Evolutionary conservation across 805 yeast species (phyloP), one percentile per base, ranked within the genome.

Genomic region (Nakazawaea sp.): DNA sequence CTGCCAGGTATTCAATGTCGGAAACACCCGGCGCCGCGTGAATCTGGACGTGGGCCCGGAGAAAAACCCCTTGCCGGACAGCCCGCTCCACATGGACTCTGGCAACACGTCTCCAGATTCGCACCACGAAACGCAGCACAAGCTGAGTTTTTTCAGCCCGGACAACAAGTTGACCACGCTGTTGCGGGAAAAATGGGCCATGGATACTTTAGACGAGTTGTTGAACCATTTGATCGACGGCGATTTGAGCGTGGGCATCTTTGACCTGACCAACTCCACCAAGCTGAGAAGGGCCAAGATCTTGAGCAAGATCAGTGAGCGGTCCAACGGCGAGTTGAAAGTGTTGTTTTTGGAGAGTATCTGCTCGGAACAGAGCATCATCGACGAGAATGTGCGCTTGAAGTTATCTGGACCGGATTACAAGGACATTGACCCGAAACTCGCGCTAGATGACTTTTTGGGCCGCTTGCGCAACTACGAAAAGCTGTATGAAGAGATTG

Each of bases 321-420:
- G 82, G 38, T 63, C 75, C 18, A 67, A 71, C 31, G 75, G 77
- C 2, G 75, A 72, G 45, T 61, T 90, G 40, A 88, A 87, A 53
- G 90, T 89, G 1, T 59, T 90, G 16, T 90, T 78, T 52, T 62
- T 90, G 20, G 98, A 90, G 53, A 82, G 94, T 46, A 75, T 88
- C 10, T 90, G 97, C 57, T 78, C 86, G 2, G 90, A 89, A 52
- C 76, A 77, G 11, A 67, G 68, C 4, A 75, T 90, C 33, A 79
- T 90, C 30, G 95, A 88, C 51, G 74, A 81, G 43, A 90, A 90
- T 57, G 82, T 90, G 33, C 67, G 85, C 34, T 71, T 92, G 47
- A 90, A 90, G 61, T 66, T 90, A 36, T 75, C 83, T 21, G 98
- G 98, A 0, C 98, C 97, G 0, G 97, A 90, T 60, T 90, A 90